Conservation (phyloP, 2,329 filamentous ascomycete species). For the Endoconidiophora polonica region DNA sequence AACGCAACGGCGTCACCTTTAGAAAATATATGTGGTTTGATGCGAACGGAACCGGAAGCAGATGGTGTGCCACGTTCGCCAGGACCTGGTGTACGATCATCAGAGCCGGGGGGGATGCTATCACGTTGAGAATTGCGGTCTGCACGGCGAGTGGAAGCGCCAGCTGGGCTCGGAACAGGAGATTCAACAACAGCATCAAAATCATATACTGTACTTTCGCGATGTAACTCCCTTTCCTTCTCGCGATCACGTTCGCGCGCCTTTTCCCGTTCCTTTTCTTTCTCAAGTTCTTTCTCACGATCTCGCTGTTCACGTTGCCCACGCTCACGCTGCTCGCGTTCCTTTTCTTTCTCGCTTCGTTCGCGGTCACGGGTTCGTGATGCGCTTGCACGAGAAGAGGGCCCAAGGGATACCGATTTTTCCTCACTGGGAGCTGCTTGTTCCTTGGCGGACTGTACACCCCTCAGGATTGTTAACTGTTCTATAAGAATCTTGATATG, state of each 20-base stretch:
- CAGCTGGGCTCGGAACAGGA: constrained; percentile 28
- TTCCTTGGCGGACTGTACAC: constrained; percentile 28
- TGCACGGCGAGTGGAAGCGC: constrained; percentile 16
- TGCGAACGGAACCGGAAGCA: constrained; percentile 26
- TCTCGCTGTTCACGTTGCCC: constrained; percentile 3
- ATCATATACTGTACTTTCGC: constrained; percentile 25
- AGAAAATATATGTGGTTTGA: constrained; percentile 37
- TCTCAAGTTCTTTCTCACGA: constrained; percentile 1
- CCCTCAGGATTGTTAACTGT: constrained; percentile 26
- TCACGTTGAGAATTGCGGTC: constrained; percentile 24
- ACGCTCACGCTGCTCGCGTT: constrained; percentile 3
- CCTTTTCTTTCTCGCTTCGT: constrained; percentile 6
- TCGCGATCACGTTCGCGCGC: constrained; percentile 17
- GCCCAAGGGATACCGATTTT: not conserved
- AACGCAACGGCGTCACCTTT: constrained; percentile 51
- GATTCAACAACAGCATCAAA: constrained; percentile 30
- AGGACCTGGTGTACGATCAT: constrained; percentile 27
- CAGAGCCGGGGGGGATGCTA: constrained; percentile 28
- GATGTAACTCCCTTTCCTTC: constrained; percentile 12
- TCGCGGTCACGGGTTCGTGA: constrained; percentile 10
- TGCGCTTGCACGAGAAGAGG: constrained; percentile 3
- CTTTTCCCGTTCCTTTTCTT: constrained; percentile 13
- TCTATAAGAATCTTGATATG: constrained; percentile 25
- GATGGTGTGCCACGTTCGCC: constrained; percentile 22
- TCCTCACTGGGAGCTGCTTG: constrained; percentile 16